Percentiles rank a stretch among this genome's conserved stretches.
These are phyloP conservation scores for Atkinsonella hypoxylon DNA, from an alignment of 2,329 filamentous ascomycete species.

Conservation along the genomic window DNA sequence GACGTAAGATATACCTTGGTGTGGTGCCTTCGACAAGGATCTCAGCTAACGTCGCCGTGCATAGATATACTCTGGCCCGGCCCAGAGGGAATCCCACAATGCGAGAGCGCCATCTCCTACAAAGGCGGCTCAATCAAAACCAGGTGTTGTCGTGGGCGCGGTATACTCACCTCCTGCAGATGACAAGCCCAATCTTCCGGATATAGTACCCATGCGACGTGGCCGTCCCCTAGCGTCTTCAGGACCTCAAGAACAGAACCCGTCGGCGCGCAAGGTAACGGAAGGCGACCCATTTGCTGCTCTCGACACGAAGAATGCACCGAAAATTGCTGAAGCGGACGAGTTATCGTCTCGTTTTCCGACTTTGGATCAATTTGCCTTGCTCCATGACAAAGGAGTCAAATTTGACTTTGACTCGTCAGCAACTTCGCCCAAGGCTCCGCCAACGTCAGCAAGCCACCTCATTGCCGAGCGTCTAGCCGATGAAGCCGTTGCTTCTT, in stretches of 20 bases:
- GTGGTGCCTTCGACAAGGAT: not conserved
- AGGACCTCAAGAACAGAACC: slow-evolving; percentile 34
- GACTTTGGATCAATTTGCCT: slow-evolving; percentile 81
- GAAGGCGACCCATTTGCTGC: slow-evolving; percentile 81
- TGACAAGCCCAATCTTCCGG: slow-evolving; percentile 63
- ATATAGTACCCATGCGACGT: slow-evolving; percentile 87
- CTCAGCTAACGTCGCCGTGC: slow-evolving; percentile 4
- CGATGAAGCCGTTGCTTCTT: slow-evolving; percentile 67
- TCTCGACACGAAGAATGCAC: slow-evolving; percentile 52
- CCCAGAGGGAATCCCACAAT: slow-evolving; percentile 48
- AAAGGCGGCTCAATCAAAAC: slow-evolving; percentile 43
- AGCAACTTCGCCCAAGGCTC: slow-evolving; percentile 34
- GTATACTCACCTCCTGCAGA: slow-evolving; percentile 67
- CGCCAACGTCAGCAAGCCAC: slow-evolving; percentile 41
- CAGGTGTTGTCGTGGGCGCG: slow-evolving; percentile 57
- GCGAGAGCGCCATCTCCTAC: slow-evolving; percentile 20
- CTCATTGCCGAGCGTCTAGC: slow-evolving; percentile 65
- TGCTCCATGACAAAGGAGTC: slow-evolving; percentile 71
- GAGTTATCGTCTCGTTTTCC: slow-evolving; percentile 81
- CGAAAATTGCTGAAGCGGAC: slow-evolving; percentile 44
- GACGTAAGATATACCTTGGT: slow-evolving; percentile 50
- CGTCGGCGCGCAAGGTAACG: slow-evolving; percentile 52
- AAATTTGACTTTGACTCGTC: slow-evolving; percentile 72
- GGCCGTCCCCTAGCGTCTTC: slow-evolving; percentile 47
- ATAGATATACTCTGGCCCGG: slow-evolving; percentile 59